Evolutionary conservation across 2,329 filamentous ascomycete genomes (phyloP), one percentile per base, ranked within the genome.

Genomic region (Myriosclerotinia scirpicola): DNA sequence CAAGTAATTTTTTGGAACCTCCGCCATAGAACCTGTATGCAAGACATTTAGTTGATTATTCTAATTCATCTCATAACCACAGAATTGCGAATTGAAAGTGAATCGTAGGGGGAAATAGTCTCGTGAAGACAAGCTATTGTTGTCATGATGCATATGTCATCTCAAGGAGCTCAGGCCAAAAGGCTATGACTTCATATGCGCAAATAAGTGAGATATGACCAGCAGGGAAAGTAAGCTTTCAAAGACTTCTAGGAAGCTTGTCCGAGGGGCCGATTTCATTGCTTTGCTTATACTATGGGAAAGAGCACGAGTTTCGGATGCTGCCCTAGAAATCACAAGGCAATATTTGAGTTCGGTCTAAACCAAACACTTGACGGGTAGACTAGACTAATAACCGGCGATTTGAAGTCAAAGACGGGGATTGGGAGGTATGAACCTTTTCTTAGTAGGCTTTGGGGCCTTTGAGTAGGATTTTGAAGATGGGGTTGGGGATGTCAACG

Each of bases 1-100:
- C 70, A 92, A 81, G 71, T 97, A 85, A 79, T 92, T 88, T 81
- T 92, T 90, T 71, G 94, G 93, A 79, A 97, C 85, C 82, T 97
- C 92, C 78, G 89, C 88, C 87, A 95, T 92, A 70, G 93, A 96
- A 77, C 92, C 93, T 96, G 72, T 64, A 52, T 22, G 34, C 11
- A 26, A 17, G 40, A 17, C 62, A 58, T 59, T 20, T 20, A 40
- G 64, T 75, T 60, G 75, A 72, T 58, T 69, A 38, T 42, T 46
- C 4, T 59, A 46, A 9, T n/a, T 3, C 15, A 11, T 34, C 15
- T 46, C 14, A 42, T 20, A 67, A 60, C 50, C 52, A 65, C 44
- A 36, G 50, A n/a, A 11, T 3, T 34, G n/a, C n/a, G 46, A n/a
- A 42, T 22, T 67, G 22, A 3, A 50, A 30, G 20, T 30, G 38